Conservation (phyloP, 176 grass and related monocot species). For the Phoenix dactylifera region DNA sequence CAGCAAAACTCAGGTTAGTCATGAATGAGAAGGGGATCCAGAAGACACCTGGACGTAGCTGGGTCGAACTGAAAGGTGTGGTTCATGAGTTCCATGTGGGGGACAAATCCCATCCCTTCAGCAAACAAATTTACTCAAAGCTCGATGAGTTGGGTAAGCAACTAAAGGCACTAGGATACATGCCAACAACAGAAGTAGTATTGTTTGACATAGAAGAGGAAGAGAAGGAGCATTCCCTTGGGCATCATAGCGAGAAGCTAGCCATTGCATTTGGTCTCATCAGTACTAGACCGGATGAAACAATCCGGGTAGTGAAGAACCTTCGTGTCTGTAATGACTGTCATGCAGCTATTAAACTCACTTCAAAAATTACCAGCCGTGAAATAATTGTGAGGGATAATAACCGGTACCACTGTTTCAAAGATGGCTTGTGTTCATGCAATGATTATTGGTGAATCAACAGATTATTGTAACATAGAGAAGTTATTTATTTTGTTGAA, state of each 20-base stretch:
- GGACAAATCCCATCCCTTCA: conserved; percentile 42
- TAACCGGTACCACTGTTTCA: conserved; percentile 58
- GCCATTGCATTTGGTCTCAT: conserved; percentile 55
- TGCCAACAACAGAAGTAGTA: conserved; percentile 53
- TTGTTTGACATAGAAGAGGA: conserved; percentile 64
- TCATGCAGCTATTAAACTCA: conserved; percentile 48
- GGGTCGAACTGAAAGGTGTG: conserved; percentile 48
- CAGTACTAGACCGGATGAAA: conserved; percentile 23
- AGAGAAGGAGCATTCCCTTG: conserved; percentile 52
- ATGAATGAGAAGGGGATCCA: conserved; percentile 42
- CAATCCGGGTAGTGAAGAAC: conserved; percentile 57
- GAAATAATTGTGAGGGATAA: conserved; percentile 56
- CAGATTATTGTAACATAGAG: background rate
- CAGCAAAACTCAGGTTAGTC: conserved; percentile 40
- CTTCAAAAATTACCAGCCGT: conserved; percentile 33
- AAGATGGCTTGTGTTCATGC: conserved; percentile 56
- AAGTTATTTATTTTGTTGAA: too few species aligned
- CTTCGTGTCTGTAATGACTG: conserved; percentile 52
- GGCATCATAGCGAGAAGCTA: conserved; percentile 57
- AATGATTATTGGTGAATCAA: conserved; percentile 47
- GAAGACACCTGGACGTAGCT: conserved; percentile 48
- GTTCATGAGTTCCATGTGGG: conserved; percentile 51
- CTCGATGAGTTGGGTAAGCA: conserved; percentile 42
- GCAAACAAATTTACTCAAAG: conserved; percentile 36
- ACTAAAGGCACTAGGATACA: conserved; percentile 49